Percentiles rank a stretch among this genome's conserved stretches.
These are phyloP conservation scores for Fusarium brevicatenulatum DNA, from an alignment of 2,329 filamentous ascomycete species.

Conservation along the genomic window DNA sequence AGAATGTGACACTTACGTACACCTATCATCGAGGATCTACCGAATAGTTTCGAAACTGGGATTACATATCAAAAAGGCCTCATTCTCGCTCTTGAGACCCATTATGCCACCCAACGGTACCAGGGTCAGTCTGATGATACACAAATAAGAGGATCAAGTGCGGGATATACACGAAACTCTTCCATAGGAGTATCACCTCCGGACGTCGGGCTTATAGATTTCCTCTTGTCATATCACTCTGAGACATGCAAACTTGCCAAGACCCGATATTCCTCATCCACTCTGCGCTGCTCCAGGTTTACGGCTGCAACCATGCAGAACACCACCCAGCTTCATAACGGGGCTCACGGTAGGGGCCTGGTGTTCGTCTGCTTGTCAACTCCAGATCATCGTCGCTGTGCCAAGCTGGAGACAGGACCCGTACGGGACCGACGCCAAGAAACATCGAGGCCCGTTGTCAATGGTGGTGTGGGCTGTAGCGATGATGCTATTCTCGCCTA, in stretches of 20 bases:
- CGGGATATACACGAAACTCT: slow-evolving; percentile 28
- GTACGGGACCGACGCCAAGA: slow-evolving; percentile 28
- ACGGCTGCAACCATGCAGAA: slow-evolving; percentile 36
- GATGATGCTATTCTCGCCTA: slow-evolving; percentile 11
- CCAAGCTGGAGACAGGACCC: slow-evolving; percentile 8
- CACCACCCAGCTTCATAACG: slow-evolving; percentile 20
- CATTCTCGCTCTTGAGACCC: not conserved
- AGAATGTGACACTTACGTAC: not conserved
- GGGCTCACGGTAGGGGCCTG: slow-evolving; percentile 9
- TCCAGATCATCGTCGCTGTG: slow-evolving; percentile 16
- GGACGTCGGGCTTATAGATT: not conserved
- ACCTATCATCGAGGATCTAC: not conserved
- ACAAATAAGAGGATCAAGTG: slow-evolving; percentile 25
- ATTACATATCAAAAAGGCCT: slow-evolving; percentile 10
- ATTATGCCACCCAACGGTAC: slow-evolving; percentile 20
- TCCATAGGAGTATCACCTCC: slow-evolving; percentile 16
- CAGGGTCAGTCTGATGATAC: slow-evolving; percentile 23
- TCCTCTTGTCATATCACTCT: slow-evolving; percentile 32
- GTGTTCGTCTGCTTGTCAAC: slow-evolving; percentile 6
- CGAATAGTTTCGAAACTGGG: not conserved
- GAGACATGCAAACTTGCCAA: slow-evolving; percentile 30
- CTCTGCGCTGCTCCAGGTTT: slow-evolving; percentile 32
- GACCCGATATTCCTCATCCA: slow-evolving; percentile 31
- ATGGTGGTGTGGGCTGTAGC: slow-evolving; percentile 23
- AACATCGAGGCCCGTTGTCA: slow-evolving; percentile 16